Conservation (phyloP, 371 early-diverging fungal species). For the Syncephalastrum sp. region DNA sequence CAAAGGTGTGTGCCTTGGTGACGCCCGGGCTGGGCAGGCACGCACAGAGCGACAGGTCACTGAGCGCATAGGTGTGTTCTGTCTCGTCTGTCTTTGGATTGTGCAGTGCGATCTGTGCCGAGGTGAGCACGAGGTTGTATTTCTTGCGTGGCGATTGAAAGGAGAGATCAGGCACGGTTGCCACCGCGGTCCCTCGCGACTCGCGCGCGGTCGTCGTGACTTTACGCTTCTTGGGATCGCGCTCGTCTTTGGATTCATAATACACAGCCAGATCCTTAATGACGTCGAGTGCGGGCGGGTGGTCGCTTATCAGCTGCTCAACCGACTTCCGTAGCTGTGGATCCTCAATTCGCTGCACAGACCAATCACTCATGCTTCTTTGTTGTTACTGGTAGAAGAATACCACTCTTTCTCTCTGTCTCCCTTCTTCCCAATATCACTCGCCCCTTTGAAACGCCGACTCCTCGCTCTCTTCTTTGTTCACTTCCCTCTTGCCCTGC, state of each 20-base stretch:
- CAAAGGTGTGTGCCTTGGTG: slow-evolving; percentile 35
- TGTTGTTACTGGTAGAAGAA: too few species aligned
- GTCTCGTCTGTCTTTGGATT: slow-evolving; percentile 22
- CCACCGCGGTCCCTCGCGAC: slow-evolving; percentile 5
- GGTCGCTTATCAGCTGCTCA: slow-evolving; percentile 21
- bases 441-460: too few species aligned
- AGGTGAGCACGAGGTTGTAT: slow-evolving; percentile 26
- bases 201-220: slow-evolving; percentile 11
- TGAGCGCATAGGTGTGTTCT: slow-evolving; percentile 21
- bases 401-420: too few species aligned
- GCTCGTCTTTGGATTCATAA: slow-evolving; percentile 27
- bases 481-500: too few species aligned
- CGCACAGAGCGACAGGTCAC: slow-evolving; percentile 25
- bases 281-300: slow-evolving; percentile 30
- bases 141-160: slow-evolving; percentile 42
- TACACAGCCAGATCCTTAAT: slow-evolving; percentile 32
- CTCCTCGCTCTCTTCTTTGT: too few species aligned
- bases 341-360: slow-evolving; percentile 24
- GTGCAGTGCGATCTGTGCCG: slow-evolving; percentile 21
- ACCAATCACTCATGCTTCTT: too few species aligned
- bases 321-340: slow-evolving; percentile 26
- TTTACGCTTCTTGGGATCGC: slow-evolving; percentile 31
- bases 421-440: too few species aligned
- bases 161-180: slow-evolving; percentile 28
- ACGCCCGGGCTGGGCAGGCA: slow-evolving; percentile 53